Base-by-base conservation (phyloP, 2,329 filamentous ascomycete genomes). In the Ceratocystis ficicola region DNA sequence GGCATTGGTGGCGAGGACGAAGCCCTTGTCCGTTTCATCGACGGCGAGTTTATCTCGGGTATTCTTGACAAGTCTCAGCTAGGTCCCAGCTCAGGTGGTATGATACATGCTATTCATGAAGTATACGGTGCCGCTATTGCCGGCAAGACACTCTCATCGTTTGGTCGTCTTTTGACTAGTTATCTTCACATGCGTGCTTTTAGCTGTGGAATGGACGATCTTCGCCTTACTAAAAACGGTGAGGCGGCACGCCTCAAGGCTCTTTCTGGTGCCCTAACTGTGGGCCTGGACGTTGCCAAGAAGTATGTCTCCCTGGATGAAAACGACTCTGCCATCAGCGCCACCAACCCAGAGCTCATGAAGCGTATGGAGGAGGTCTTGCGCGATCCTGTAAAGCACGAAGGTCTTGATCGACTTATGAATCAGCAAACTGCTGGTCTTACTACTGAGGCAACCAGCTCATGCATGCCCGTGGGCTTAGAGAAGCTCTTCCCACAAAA, bases 1-100 rank as follows among this genome's bases (percentile, higher is more conserved):
- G 89, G 86, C 3, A 75, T 79, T 17, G 77, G 81, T n/a, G 68
- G 68, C 22, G 80, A 81, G 0, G 92, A 96, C 74, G 94, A 97
- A 74, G 88, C 86, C 25, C 76, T 79, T 0, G 91, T 99, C 41
- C 80, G 92, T 22, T 87, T 99, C 75, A 86, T 89, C 69, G 86
- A 94, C 70, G 93, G 94, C 62, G 89, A 96, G 70, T 84, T 97
- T 70, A 81, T 96, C 61, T 88, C 85, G 61, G 94, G 94, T 71
- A 95, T 99, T 71, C 81, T 99, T 32, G 95, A 99, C 75, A 99
- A 99, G 77, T 87, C 89, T 50, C 94, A 99, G 71, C 88, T 99
- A 67, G 94, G 94, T 65, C 91, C 92, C 46, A 88, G 85, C 68
- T 85, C 86, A 36, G 92, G 92, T 64, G 94, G 94, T 69, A 81